Base-by-base conservation (phyloP, 305 asterid species). In the Fraxinus sp. region DNA sequence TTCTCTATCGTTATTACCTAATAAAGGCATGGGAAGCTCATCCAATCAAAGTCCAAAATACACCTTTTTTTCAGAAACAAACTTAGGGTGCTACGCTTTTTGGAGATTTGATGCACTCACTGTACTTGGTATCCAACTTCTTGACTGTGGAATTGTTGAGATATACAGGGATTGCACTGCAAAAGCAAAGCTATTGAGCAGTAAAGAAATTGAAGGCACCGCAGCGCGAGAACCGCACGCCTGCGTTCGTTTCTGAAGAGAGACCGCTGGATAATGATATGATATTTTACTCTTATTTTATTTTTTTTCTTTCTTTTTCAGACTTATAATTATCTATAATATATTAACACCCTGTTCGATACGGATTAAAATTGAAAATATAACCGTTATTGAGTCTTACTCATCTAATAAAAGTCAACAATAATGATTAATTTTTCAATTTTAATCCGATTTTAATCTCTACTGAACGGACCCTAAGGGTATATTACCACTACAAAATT, bases 21-120 rank as follows among this genome's bases (percentile, higher is more conserved):
- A 84, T 77, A 89, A 87, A 87, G 90, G 90, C 92, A 89, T 89
- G 92, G 87, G 84, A 52, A 84, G 89, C 89, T 86, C 91, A 85
- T 82, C 52, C 82, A 85, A 18, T 71, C 75, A n/a, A 43, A 80
- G 77, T 32, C 71, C 35, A 22, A 22, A 22, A 22, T 18, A 24
- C 10, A 79, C 11, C 36, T 55, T 20, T 71, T 73, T 20, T 57
- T 24, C 75, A 35, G 62, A 72, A 24, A 37, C n/a, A 28, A 55
- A 36, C 13, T 37, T 71, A 7, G 16, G 73, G 32, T 8, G 74
- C 78, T 77, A 57, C 77, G 39, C 14, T 30, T 46, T 18, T 32
- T 39, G 24, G 81, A 26, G 73, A 66, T 37, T 77, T 37, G 77
- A 62, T 39, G 74, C 84, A 75, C 80, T 7, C 77, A 57, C 10